These are phyloP conservation scores for Centaurea solstitialis DNA, from an alignment of 129 eudicot species.

Conservation along the genomic window DNA sequence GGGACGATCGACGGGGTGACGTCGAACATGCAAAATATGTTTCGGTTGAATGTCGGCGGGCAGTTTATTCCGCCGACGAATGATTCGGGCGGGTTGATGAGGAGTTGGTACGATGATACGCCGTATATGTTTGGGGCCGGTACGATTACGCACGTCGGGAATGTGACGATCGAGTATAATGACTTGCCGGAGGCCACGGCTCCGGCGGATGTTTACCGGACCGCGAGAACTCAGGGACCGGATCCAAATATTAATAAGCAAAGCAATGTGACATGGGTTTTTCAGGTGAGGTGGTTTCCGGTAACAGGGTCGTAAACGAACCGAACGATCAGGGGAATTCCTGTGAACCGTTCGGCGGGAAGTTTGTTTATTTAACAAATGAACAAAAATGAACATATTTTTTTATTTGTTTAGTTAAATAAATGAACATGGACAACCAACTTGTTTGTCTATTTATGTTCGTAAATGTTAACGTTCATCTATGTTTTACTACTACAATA, in stretches of 20 bases:
- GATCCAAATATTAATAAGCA: constrained; percentile 44
- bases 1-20: constrained; percentile 30
- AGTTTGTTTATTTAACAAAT: too few species aligned
- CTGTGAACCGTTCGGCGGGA: too few species aligned
- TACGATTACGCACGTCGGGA: constrained; percentile 36
- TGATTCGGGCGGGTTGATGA: constrained; percentile 58
- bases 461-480: too few species aligned
- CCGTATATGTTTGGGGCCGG: constrained; percentile 59
- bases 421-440: too few species aligned
- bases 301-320: too few species aligned
- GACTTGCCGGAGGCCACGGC: constrained; percentile 41
- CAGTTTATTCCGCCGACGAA: constrained; percentile 53
- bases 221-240: constrained; percentile 59
- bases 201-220: constrained; percentile 60
- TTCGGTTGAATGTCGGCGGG: constrained; percentile 76
- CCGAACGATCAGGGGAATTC: too few species aligned
- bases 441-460: too few species aligned
- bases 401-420: too few species aligned
- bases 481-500: too few species aligned
- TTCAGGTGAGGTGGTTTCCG: constrained; percentile 28
- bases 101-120: constrained; percentile 83
- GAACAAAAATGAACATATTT: too few species aligned
- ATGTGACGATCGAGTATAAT: constrained; percentile 30
- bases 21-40: constrained; percentile 45
- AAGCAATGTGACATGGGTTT: constrained; percentile 70